A percentile compares a stretch with the other conserved stretches of the same genome.
These are phyloP conservation scores for Lonicera japonica DNA, from an alignment of 129 eudicot species.

Conservation along the genomic window DNA sequence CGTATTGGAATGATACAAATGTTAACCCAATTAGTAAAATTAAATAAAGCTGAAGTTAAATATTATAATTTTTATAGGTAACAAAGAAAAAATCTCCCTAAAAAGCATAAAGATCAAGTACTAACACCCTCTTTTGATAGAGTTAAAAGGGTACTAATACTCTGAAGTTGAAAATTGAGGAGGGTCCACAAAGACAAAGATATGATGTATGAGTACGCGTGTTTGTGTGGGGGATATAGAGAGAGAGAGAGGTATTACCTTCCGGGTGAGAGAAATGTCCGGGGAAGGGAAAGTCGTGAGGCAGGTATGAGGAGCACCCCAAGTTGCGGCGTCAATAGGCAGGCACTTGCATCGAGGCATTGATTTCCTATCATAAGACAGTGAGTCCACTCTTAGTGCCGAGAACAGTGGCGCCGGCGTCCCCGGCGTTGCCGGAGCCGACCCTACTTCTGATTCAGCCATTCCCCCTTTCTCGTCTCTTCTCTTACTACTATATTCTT, in stretches of 20 bases:
- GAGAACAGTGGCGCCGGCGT: constrained; percentile 27
- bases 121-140: too few relatives aligned
- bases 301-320: constrained; percentile 31
- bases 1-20: too few relatives aligned
- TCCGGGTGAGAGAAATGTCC: constrained; percentile 72
- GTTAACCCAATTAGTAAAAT: too few relatives aligned
- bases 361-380: constrained; percentile 23
- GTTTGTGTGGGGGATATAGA: not conserved
- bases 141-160: too few relatives aligned
- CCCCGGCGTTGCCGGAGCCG: constrained; percentile 25
- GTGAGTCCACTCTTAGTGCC: constrained; percentile 22
- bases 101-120: too few relatives aligned
- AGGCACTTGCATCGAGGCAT: constrained; percentile 27
- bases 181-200: not conserved
- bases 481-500: not conserved
- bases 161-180: not conserved
- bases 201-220: not conserved
- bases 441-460: constrained; percentile 27
- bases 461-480: too few relatives aligned
- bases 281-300: constrained; percentile 63
- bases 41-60: too few relatives aligned
- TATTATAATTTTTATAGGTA: too few relatives aligned
- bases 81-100: too few relatives aligned
- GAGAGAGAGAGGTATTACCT: constrained; percentile 28
- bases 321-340: constrained; percentile 9